Evolutionary conservation across 2,329 filamentous ascomycete genomes (phyloP).

Genomic region (Calonectria multiphialidica): DNA sequence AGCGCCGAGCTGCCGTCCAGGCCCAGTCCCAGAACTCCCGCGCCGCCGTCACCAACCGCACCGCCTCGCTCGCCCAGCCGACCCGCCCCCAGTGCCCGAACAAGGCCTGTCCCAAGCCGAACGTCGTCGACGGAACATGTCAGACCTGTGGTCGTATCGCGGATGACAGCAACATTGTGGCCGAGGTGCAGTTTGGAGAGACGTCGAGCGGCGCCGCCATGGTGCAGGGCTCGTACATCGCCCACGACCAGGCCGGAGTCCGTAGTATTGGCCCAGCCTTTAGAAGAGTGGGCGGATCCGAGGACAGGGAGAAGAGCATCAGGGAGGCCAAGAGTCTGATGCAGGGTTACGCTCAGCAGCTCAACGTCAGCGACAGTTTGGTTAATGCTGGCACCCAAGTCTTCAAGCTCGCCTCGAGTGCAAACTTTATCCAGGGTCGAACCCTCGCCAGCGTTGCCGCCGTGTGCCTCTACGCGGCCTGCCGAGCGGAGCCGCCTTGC

Average conservation of each 20-base stretch:
- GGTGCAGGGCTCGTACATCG: slow-evolving; percentile 90
- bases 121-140: slow-evolving; percentile 78
- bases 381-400: slow-evolving; percentile 77
- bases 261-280: slow-evolving; percentile 75
- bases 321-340: slow-evolving; percentile 70
- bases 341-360: slow-evolving; percentile 71
- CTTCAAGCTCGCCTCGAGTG: slow-evolving; percentile 80
- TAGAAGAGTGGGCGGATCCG: slow-evolving; percentile 68
- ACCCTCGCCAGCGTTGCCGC: slow-evolving; percentile 87
- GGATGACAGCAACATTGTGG: slow-evolving; percentile 89
- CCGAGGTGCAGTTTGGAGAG: slow-evolving; percentile 93
- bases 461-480: slow-evolving; percentile 92
- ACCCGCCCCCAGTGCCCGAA: slow-evolving; percentile 66
- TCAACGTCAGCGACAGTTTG: slow-evolving; percentile 71
- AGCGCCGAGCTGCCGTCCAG: slow-evolving; percentile 54
- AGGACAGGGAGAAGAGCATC: slow-evolving; percentile 71
- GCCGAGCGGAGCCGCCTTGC: slow-evolving; percentile 82
- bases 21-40: slow-evolving; percentile 43
- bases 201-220: slow-evolving; percentile 86
- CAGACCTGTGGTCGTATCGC: slow-evolving; percentile 87
- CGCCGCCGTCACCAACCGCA: slow-evolving; percentile 47
- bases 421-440: slow-evolving; percentile 88
- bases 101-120: slow-evolving; percentile 69
- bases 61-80: slow-evolving; percentile 48
- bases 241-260: slow-evolving; percentile 85